Evolutionary conservation across 305 asterid species (phyloP).

Genomic region (Caryopteris hybrid): DNA sequence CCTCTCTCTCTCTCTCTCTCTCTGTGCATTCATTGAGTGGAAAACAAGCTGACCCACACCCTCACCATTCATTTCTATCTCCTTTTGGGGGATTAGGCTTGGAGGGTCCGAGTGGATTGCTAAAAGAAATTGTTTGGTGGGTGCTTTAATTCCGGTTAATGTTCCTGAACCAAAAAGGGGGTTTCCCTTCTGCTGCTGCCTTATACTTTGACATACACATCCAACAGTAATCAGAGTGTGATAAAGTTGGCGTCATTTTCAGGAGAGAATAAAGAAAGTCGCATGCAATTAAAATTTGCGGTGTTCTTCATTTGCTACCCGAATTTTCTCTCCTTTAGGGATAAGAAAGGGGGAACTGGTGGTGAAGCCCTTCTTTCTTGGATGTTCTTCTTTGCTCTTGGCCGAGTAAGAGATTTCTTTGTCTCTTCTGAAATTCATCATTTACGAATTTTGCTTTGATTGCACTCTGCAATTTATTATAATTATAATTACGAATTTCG

Average conservation of each 20-base stretch:
- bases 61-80: slow-evolving; percentile 3
- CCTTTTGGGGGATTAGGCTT: background rate
- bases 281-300: background rate
- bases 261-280: background rate
- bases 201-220: slow-evolving; percentile 8
- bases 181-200: background rate
- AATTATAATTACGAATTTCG: background rate
- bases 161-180: slow-evolving; percentile 11
- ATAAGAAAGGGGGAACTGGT: background rate
- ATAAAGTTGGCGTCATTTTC: slow-evolving; percentile 10
- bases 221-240: background rate
- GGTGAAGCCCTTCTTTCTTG: slow-evolving; percentile 9
- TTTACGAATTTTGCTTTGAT: background rate
- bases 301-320: slow-evolving; percentile 6
- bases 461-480: background rate
- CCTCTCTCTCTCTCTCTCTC: background rate
- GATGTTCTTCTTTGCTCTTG: slow-evolving; percentile 13
- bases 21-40: slow-evolving; percentile 21
- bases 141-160: slow-evolving; percentile 22
- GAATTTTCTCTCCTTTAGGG: background rate
- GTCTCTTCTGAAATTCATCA: background rate
- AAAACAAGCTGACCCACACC: slow-evolving; percentile 23
- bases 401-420: slow-evolving; percentile 19
- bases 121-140: slow-evolving; percentile 10
- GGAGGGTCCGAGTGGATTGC: slow-evolving; percentile 7